phyloP scores from a whole-genome alignment of 2,329 filamentous ascomycete genomes.

The Colletotrichum salicis region DNA sequence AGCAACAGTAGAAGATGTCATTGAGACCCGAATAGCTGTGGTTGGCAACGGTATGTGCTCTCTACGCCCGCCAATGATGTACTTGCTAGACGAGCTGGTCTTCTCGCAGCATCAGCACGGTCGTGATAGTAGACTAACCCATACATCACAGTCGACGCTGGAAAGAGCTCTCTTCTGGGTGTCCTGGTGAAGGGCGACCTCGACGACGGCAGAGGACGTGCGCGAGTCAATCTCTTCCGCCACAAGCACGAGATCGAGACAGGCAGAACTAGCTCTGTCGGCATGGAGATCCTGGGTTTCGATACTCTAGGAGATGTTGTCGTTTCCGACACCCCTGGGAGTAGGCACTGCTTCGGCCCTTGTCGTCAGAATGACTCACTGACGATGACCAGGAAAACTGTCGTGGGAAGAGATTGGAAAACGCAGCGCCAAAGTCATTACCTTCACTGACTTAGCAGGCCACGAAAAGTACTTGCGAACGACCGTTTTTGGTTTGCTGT shows the following conservation, averaged over 20 bases:
- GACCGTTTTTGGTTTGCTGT: constrained; percentile 94
- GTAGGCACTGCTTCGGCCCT: constrained; percentile 59
- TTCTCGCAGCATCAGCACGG: background rate
- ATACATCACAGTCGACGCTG: constrained; percentile 81
- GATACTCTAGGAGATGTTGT: constrained; percentile 87
- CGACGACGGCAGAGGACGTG: constrained; percentile 93
- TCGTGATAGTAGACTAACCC: background rate
- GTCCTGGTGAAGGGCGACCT: constrained; percentile 95
- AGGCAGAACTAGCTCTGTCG: constrained; percentile 93
- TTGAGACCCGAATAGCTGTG: constrained; percentile 95
- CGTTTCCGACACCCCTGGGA: constrained; percentile 81
- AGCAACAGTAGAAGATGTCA: constrained; percentile 82
- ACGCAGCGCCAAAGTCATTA: constrained; percentile 94
- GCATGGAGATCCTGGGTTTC: constrained; percentile 99
- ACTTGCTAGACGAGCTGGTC: background rate
- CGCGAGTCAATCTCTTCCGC: constrained; percentile 93
- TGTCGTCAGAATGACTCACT: constrained; percentile 21
- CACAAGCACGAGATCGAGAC: constrained; percentile 99
- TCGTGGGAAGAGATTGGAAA: constrained; percentile 99
- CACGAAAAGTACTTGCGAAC: constrained; percentile 96
- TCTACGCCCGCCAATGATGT: background rate
- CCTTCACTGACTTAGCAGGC: constrained; percentile 93
- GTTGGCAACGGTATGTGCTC: constrained; percentile 81
- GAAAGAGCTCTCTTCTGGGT: constrained; percentile 95
- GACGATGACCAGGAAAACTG: constrained; percentile 61